These are phyloP conservation scores for Scedosporium boydii DNA, from an alignment of 2,329 filamentous ascomycete genomes.

Conservation along the genomic window DNA sequence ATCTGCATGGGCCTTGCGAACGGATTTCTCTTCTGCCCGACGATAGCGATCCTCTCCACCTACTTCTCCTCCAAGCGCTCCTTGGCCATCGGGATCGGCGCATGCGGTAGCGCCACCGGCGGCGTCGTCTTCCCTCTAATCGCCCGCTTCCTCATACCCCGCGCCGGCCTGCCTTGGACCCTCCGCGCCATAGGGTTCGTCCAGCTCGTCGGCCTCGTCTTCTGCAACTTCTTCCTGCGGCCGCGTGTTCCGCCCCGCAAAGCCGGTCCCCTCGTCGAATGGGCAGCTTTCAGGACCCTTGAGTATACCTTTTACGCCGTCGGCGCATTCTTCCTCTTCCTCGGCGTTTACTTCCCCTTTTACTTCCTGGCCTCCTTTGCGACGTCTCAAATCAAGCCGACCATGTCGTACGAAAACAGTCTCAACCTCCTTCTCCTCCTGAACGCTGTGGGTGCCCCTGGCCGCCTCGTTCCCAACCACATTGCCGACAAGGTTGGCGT, in stretches of 20 bases:
- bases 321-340: slow-evolving; percentile 27
- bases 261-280: slow-evolving; percentile 31
- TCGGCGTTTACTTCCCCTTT: slow-evolving; percentile 46
- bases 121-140: slow-evolving; percentile 44
- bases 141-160: slow-evolving; percentile 12
- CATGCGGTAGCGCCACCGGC: slow-evolving; percentile 49
- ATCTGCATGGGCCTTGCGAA: slow-evolving; percentile 46
- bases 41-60: slow-evolving; percentile 54
- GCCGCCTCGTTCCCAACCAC: slow-evolving; percentile 47
- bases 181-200: slow-evolving; percentile 53
- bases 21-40: slow-evolving; percentile 55
- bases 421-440: slow-evolving; percentile 55
- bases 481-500: slow-evolving; percentile 49
- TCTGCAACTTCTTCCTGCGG: slow-evolving; percentile 28
- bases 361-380: slow-evolving; percentile 48
- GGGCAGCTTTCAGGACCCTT: slow-evolving; percentile 32
- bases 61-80: slow-evolving; percentile 51
- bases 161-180: slow-evolving; percentile 32
- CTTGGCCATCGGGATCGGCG: slow-evolving; percentile 52
- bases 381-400: slow-evolving; percentile 26
- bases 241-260: slow-evolving; percentile 31
- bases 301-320: slow-evolving; percentile 32
- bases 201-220: slow-evolving; percentile 30
- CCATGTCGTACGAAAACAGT: slow-evolving; percentile 35
- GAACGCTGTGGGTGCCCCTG: slow-evolving; percentile 51